Base-by-base conservation (phyloP, 257 asterid species). In the Solanum virginianum region DNA sequence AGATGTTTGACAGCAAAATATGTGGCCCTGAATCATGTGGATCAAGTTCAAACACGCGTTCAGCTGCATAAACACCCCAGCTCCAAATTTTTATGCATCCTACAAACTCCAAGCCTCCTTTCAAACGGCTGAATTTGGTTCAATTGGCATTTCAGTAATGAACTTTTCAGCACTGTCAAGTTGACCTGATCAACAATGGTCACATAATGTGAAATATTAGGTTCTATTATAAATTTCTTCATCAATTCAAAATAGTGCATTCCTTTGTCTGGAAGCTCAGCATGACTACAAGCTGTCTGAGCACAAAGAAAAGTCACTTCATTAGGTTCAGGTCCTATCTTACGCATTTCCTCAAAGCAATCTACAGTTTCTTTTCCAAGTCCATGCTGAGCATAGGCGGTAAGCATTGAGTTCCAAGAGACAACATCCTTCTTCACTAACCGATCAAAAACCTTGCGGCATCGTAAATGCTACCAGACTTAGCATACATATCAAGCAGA, bases 401-500 rank as follows among this genome's bases (percentile, higher is more conserved):
- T 93, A 8, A 95, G 97, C 95, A 95, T 90, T 1, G 99, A 94
- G 88, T 94, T 94, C 97, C 97, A 95, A 0, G 98, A 93, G 82
- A 95, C 94, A 15, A 95, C 88, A 18, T 95, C 97, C 80, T 88
- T 89, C 82, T 88, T 89, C 85, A 86, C 88, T 86, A 95, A 83
- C 66, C 90, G 88, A 85, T 89, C 47, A 83, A 95, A 95, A 70
- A 94, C 97, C 85, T 88, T 93, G 85, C 88, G 89, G 98, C 95
- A 88, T 93, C 98, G 59, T 89, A 90, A 17, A 93, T 88, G 89
- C 92, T 92, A 84, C 98, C 97, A 2, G 94, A 93, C 85, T 92
- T 95, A 2, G 95, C 98, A 83, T 95, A 94, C 98, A 94, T 94
- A 87, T 89, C 95, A 82, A 95, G 93, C 85, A 95, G 94, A 22